Conservation (phyloP, 768 basidiomycete genomes). For the Calocybe gangraenosa region DNA sequence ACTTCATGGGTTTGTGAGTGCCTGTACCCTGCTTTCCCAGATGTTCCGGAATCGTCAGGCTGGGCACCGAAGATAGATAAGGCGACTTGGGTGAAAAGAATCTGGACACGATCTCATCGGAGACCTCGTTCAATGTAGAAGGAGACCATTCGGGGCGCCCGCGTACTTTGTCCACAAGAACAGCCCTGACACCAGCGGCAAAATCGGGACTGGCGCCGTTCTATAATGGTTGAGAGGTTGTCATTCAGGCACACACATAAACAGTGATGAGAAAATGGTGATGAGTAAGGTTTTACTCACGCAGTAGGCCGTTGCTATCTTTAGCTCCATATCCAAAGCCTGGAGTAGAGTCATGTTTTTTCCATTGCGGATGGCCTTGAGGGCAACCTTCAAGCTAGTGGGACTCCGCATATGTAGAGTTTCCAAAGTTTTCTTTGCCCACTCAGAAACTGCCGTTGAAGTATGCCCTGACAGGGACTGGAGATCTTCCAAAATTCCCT, state of each 20-base stretch:
- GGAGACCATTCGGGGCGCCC: slow-evolving; percentile 72
- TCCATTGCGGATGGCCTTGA: slow-evolving; percentile 75
- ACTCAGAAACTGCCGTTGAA: slow-evolving; percentile 49
- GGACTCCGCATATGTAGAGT: slow-evolving; percentile 74
- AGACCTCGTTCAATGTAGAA: slow-evolving; percentile 53
- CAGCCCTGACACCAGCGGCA: slow-evolving; percentile 69
- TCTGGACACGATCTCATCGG: slow-evolving; percentile 47
- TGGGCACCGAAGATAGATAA: slow-evolving; percentile 41
- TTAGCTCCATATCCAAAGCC: slow-evolving; percentile 79
- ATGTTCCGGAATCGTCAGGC: slow-evolving; percentile 36
- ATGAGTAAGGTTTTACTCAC: slow-evolving; percentile 44
- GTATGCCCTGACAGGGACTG: slow-evolving; percentile 33
- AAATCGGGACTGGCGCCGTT: slow-evolving; percentile 82
- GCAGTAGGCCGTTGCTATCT: slow-evolving; percentile 85
- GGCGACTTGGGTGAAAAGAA: slow-evolving; percentile 65
- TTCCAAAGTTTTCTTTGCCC: slow-evolving; percentile 71
- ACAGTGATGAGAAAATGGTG: slow-evolving; percentile 5
- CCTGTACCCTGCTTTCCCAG: slow-evolving; percentile 16
- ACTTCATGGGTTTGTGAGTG: slow-evolving; percentile 31
- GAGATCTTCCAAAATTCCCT: slow-evolving; percentile 63
- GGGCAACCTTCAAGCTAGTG: slow-evolving; percentile 88
- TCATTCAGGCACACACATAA: slow-evolving; percentile 13
- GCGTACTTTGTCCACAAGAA: slow-evolving; percentile 44
- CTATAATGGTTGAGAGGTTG: slow-evolving; percentile 33
- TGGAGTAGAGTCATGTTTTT: slow-evolving; percentile 55